Conservation (phyloP, 2,329 filamentous ascomycete genomes). For the Aspergillus fumigatiaffinis region DNA sequence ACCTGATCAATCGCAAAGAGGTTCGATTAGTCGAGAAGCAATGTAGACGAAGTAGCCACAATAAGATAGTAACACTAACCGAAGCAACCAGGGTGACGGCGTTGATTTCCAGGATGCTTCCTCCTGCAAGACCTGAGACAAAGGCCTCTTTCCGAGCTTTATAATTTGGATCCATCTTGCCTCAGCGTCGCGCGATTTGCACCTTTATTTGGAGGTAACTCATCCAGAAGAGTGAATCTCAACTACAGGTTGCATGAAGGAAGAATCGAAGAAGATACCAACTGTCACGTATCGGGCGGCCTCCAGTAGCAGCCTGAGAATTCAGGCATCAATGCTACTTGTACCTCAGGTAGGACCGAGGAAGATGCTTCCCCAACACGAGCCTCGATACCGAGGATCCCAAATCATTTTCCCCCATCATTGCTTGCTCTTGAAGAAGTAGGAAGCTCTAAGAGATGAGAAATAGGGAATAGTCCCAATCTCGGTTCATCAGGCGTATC, state of each 20-base stretch:
- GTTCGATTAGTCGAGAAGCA: slow-evolving; percentile 2
- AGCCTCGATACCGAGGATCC: no score
- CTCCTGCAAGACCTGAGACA: slow-evolving; percentile 85
- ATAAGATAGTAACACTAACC: slow-evolving; percentile 51
- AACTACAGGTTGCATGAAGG: neutral
- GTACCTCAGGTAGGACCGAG: no score
- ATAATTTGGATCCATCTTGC: slow-evolving; percentile 56
- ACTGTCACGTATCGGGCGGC: neutral
- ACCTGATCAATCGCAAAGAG: slow-evolving; percentile 52
- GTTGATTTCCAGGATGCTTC: slow-evolving; percentile 80
- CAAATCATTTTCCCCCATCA: no score
- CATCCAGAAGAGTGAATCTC: neutral
- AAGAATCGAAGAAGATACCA: neutral
- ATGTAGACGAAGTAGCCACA: neutral
- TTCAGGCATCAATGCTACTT: neutral
- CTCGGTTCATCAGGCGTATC: neutral
- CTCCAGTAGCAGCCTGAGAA: neutral
- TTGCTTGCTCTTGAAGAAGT: neutral
- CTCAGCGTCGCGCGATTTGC: neutral
- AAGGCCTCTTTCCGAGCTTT: slow-evolving; percentile 93
- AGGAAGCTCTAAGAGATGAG: neutral
- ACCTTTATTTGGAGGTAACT: neutral
- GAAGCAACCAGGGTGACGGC: slow-evolving; percentile 78
- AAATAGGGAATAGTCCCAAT: neutral
- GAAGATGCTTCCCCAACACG: no score